Evolutionary conservation across 2,329 filamentous ascomycete species (phyloP), one percentile per base, ranked within the genome.

Genomic region (Aspergillus ochraceoroseus): DNA sequence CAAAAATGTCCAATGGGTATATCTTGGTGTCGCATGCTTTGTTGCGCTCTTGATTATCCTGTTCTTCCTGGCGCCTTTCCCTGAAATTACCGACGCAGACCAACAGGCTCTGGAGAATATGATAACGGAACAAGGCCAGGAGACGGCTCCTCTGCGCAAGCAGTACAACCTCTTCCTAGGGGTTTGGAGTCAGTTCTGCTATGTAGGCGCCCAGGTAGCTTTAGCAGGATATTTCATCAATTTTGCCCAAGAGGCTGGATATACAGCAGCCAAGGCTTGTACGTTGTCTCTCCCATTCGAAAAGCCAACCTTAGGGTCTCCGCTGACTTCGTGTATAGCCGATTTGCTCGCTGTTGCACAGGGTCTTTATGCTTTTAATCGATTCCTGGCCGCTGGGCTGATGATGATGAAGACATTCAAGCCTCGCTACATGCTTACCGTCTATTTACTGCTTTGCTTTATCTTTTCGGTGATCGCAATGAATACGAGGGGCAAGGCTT

Each of bases 151-250:
- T 0, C 75, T 87, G 49, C 66, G 70, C 53, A 83, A 84, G 63
- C 82, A 87, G 53, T 87, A 83, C 62, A 77, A 79, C 15, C 71
- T 89, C 2, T 87, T 88, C 71, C 83, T 87, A 54, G 85, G 83
- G 8, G 77, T 83, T 0, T 76, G 81, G 51, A 82, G 83, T 0
- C 85, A 90, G 51, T 89, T 89, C 64, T 85, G 80, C 59, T 92
- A 90, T 60, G 83, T 85, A 0, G 85, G 85, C 32, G 79, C 83
- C 0, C 87, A 94, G 55, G 61, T 75, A 46, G 53, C 59, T 25
- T 64, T 75, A 53, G 66, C 73, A 12, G 61, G 67, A 32, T 85
- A 84, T 62, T 86, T 86, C 63, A 85, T 86, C 70, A 86, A 86
- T 66, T 85, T 84, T 56, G 73, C 74, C n/a, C n/a, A n/a, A n/a